A percentile compares a stretch with the other conserved stretches of the same genome.
Evolutionary conservation across 2,329 filamentous ascomycete genomes (phyloP).

Genomic region (Podosphaera xanthii): DNA sequence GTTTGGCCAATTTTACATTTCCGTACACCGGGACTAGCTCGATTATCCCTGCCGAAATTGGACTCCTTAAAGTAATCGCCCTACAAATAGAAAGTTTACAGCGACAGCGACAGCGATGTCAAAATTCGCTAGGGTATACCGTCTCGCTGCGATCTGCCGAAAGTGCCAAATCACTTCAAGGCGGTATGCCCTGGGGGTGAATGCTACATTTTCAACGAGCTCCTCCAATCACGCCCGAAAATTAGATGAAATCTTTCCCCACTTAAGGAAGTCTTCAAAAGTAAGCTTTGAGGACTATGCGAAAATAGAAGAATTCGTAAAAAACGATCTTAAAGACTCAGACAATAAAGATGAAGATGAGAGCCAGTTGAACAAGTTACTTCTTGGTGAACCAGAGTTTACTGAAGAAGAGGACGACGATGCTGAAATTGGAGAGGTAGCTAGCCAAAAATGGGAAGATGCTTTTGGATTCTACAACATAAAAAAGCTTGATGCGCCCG

Average conservation of each 20-base stretch:
- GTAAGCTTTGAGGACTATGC: not conserved
- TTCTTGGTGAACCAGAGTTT: not conserved
- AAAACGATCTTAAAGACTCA: slow-evolving; percentile 2
- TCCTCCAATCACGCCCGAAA: not conserved
- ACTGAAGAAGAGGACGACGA: not conserved
- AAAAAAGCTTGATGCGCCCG: slow-evolving; percentile 1
- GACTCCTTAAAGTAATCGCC: no score
- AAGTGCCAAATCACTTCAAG: no score
- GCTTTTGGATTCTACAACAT: not conserved
- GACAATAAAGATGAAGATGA: not conserved
- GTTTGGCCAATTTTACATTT: no score
- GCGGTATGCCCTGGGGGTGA: not conserved
- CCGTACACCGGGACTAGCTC: no score
- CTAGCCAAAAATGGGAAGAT: not conserved
- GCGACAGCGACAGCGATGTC: no score
- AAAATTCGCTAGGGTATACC: no score
- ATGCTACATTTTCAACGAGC: not conserved
- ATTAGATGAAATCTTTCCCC: not conserved
- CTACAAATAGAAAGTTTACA: no score
- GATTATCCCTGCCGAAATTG: no score
- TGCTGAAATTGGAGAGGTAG: not conserved
- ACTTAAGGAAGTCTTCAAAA: not conserved
- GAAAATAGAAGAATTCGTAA: not conserved
- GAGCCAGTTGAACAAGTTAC: not conserved
- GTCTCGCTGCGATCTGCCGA: not conserved